A percentile compares a stretch with the other conserved stretches of the same genome.
phyloP scores from a whole-genome alignment of 768 basidiomycete species.

The Tulasnella sp. region DNA sequence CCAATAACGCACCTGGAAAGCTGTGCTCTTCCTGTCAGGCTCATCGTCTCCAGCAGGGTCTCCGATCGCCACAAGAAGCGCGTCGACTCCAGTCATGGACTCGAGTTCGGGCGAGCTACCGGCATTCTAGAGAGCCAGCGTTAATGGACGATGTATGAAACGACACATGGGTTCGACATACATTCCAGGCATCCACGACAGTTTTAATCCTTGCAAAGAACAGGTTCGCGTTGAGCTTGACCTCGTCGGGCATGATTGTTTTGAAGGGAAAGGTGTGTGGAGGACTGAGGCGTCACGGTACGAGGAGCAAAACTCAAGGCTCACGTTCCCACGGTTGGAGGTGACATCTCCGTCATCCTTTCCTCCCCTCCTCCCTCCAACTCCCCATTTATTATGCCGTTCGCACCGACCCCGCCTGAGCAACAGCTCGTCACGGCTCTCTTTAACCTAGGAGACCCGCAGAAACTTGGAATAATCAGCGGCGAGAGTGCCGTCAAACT shows the following conservation, averaged over 20 bases:
- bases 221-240: constrained; percentile 18
- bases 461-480: constrained; percentile 75
- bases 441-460: constrained; percentile 63
- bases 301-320: background rate
- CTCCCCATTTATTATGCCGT: constrained; percentile 8
- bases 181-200: constrained; percentile 16
- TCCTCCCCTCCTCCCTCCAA: background rate
- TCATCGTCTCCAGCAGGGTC: constrained; percentile 81
- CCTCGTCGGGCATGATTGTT: constrained; percentile 16
- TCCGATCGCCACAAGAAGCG: constrained; percentile 62
- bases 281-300: constrained; percentile 7
- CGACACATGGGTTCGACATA: background rate
- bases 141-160: background rate
- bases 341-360: background rate
- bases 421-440: constrained; percentile 33
- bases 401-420: constrained; percentile 12
- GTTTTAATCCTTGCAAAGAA: constrained; percentile 13
- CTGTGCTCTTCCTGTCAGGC: constrained; percentile 82
- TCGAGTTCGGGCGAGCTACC: constrained; percentile 43
- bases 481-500: constrained; percentile 86
- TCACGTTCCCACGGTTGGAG: background rate
- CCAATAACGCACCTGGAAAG: constrained; percentile 63
- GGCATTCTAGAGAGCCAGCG: constrained; percentile 5
- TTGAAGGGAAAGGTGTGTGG: background rate
- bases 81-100: constrained; percentile 59